phyloP scores from a whole-genome alignment of 1,139 yeast species.

The Yarrowia galli region DNA sequence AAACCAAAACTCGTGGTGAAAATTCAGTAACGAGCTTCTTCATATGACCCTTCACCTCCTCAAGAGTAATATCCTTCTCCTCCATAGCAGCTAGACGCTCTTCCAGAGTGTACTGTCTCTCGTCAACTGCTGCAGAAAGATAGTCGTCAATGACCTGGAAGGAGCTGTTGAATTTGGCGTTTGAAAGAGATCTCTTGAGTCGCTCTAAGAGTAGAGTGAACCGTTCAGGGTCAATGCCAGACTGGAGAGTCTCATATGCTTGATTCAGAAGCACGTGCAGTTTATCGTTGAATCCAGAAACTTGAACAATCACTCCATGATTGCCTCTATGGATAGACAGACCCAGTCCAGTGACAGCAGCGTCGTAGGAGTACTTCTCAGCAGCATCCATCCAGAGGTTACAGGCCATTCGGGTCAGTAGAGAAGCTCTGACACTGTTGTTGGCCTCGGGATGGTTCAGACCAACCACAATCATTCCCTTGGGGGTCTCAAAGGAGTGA shows the following conservation, averaged over 20 bases:
- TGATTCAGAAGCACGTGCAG: constrained; percentile 66
- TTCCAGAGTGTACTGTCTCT: not conserved
- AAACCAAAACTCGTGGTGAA: constrained; percentile 5
- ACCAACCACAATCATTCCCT: constrained; percentile 71
- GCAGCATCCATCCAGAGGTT: constrained; percentile 60
- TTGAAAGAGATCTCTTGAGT: not conserved
- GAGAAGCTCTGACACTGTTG: constrained; percentile 57
- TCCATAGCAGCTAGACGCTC: not conserved
- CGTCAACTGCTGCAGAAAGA: not conserved
- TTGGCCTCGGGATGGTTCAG: constrained; percentile 70
- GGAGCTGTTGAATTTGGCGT: constrained; percentile 12
- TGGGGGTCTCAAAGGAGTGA: constrained; percentile 87
- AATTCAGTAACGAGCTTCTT: not conserved
- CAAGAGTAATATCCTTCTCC: constrained; percentile 10
- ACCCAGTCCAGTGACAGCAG: constrained; percentile 78
- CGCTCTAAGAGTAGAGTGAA: constrained; percentile 3
- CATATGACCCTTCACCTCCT: constrained; percentile 10
- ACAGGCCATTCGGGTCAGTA: constrained; percentile 9
- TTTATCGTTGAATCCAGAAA: constrained; percentile 87
- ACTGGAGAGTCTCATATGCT: constrained; percentile 60
- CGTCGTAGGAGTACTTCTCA: constrained; percentile 80
- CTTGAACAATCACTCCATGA: constrained; percentile 72
- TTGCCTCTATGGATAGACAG: constrained; percentile 65
- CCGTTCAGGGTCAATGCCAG: constrained; percentile 6
- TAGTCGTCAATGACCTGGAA: constrained; percentile 7